Percentiles rank a stretch among this genome's conserved stretches.
These are phyloP conservation scores for Stemphylium lycopersici DNA, from an alignment of 2,329 filamentous ascomycete genomes.

Conservation along the genomic window DNA sequence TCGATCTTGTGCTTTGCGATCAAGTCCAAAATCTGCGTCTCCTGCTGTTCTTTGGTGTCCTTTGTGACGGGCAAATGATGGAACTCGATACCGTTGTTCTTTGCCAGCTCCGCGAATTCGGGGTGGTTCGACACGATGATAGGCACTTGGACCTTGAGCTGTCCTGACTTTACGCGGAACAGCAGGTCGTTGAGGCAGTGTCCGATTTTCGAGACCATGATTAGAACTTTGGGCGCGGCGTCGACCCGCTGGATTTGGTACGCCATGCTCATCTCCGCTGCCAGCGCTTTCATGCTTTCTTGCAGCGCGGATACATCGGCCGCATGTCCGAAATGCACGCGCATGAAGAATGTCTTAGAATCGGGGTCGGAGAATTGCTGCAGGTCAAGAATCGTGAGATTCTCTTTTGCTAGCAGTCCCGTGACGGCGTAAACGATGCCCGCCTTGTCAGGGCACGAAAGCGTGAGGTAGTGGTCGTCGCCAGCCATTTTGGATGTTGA, in stretches of 20 bases:
- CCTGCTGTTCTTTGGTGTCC: slow-evolving; percentile 78
- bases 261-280: slow-evolving; percentile 68
- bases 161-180: slow-evolving; percentile 76
- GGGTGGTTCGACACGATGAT: slow-evolving; percentile 83
- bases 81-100: slow-evolving; percentile 78
- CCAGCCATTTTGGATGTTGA: slow-evolving; percentile 39
- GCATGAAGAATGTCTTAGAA: slow-evolving; percentile 83
- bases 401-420: slow-evolving; percentile 73
- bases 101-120: slow-evolving; percentile 71
- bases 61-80: slow-evolving; percentile 79
- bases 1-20: slow-evolving; percentile 73
- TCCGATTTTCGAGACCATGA: slow-evolving; percentile 90
- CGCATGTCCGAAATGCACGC: slow-evolving; percentile 77
- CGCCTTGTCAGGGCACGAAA: slow-evolving; percentile 83
- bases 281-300: slow-evolving; percentile 67
- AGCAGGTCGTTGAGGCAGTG: slow-evolving; percentile 85
- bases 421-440: slow-evolving; percentile 87
- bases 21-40: slow-evolving; percentile 72
- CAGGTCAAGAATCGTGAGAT: slow-evolving; percentile 81
- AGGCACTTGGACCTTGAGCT: slow-evolving; percentile 76
- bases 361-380: slow-evolving; percentile 82
- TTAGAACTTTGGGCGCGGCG: slow-evolving; percentile 75
- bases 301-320: slow-evolving; percentile 52
- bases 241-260: slow-evolving; percentile 73
- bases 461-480: slow-evolving; percentile 63